Evolutionary conservation across 495 filamentous ascomycete genomes (phyloP).

Genomic region (Penicillium ochrochloron): DNA sequence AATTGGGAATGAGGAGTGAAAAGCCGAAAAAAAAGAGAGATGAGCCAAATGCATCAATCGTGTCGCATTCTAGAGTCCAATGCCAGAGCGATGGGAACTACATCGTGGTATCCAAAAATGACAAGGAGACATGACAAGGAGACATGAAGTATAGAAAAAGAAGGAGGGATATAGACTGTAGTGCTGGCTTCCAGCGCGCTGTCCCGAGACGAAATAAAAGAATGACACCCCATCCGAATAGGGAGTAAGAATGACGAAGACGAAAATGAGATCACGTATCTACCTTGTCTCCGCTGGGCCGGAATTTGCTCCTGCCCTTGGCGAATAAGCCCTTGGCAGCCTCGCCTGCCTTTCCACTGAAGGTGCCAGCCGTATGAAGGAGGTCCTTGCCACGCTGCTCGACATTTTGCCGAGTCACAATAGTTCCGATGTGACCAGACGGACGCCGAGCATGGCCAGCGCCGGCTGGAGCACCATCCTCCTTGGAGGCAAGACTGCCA

Average conservation of each 20-base stretch:
- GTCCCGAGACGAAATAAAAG: conserved; percentile 2
- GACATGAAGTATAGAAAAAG: conserved; percentile 37
- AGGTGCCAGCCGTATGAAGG: conserved; percentile 73
- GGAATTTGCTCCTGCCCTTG: conserved; percentile 83
- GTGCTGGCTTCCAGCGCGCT: conserved; percentile 27
- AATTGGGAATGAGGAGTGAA: conserved; percentile 23
- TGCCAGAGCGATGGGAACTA: conserved; percentile 40
- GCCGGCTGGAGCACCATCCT: conserved; percentile 48
- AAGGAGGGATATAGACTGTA: conserved; percentile 4
- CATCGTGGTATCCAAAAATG: conserved; percentile 41
- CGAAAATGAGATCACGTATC: conserved; percentile 62
- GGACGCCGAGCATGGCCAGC: conserved; percentile 42
- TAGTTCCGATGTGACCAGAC: conserved; percentile 43
- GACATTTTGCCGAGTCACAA: conserved; percentile 52
- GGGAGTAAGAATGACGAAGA: conserved; percentile 18
- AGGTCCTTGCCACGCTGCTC: conserved; percentile 83
- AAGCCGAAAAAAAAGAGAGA: conserved; percentile 18
- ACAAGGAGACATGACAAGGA: conserved; percentile 31
- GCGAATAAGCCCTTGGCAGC: conserved; percentile 86
- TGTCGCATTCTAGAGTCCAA: conserved; percentile 46
- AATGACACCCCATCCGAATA: conserved; percentile 6
- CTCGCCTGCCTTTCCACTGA: conserved; percentile 71
- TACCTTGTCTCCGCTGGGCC: conserved; percentile 75
- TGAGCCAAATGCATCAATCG: conserved; percentile 36
- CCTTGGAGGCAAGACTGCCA: conserved; percentile 41